Conservation (phyloP, 768 basidiomycete genomes). For the Phylloporus scabripes region DNA sequence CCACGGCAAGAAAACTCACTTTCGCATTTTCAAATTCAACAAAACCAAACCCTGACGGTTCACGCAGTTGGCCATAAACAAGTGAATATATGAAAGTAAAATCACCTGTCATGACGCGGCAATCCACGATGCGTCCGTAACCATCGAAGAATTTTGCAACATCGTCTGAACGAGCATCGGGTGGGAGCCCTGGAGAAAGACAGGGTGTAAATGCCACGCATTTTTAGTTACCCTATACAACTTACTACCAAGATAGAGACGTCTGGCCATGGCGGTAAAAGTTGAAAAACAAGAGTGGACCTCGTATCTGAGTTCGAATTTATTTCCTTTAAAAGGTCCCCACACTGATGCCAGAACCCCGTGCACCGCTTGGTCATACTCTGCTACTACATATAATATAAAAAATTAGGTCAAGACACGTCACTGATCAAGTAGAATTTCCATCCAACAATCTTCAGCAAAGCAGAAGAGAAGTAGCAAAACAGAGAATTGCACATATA, state of each 20-base stretch:
- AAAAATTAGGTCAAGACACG: background rate
- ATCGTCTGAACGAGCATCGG: slow-evolving; percentile 78
- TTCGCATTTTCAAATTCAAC: slow-evolving; percentile 89
- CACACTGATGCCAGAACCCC: slow-evolving; percentile 18
- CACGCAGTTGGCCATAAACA: slow-evolving; percentile 12
- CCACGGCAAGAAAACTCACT: slow-evolving; percentile 31
- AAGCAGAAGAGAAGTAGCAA: background rate
- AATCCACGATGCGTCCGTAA: slow-evolving; percentile 83
- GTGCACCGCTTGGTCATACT: slow-evolving; percentile 5
- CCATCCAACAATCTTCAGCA: background rate
- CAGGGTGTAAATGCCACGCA: background rate
- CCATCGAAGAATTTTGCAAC: slow-evolving; percentile 87
- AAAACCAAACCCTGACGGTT: slow-evolving; percentile 79
- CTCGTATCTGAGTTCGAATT: slow-evolving; percentile 30
- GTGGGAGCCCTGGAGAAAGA: slow-evolving; percentile 58
- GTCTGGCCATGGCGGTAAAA: slow-evolving; percentile 61
- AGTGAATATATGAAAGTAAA: slow-evolving; percentile 11
- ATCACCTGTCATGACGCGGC: slow-evolving; percentile 90
- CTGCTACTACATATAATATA: background rate
- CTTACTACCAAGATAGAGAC: slow-evolving; percentile 83
- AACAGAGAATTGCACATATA: slow-evolving; percentile 12
- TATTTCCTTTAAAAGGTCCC: slow-evolving; percentile 27
- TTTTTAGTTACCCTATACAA: slow-evolving; percentile 10
- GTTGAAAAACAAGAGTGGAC: slow-evolving; percentile 26
- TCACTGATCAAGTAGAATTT: background rate